Conservation (phyloP, 140 eudicot genomes). For the Stevia rebaudiana region DNA sequence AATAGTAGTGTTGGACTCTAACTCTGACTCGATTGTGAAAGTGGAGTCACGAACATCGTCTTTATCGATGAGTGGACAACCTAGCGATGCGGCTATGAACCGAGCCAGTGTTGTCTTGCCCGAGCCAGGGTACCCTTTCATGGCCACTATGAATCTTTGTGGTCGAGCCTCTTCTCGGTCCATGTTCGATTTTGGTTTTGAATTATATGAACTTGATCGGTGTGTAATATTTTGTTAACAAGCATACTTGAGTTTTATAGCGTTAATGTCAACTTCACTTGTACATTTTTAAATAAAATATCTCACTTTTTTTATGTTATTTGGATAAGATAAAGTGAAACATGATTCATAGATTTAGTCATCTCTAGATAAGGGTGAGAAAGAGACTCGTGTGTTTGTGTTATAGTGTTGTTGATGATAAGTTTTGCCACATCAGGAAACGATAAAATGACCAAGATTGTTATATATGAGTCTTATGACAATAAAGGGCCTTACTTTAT, state of each 20-base stretch:
- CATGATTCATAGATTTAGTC: background rate
- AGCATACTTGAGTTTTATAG: background rate
- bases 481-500: background rate
- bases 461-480: background rate
- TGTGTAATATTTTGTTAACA: background rate
- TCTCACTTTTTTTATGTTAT: background rate
- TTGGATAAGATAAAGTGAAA: background rate
- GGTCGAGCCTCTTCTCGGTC: constrained; percentile 18
- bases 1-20: background rate
- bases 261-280: background rate
- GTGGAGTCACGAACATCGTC: constrained; percentile 61
- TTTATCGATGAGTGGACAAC: constrained; percentile 63
- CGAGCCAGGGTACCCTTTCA: constrained; percentile 86
- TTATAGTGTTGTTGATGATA: constrained; percentile 8
- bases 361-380: background rate
- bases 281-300: background rate
- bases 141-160: constrained; percentile 38
- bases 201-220: background rate
- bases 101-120: constrained; percentile 60
- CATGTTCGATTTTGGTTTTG: constrained; percentile 13
- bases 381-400: constrained; percentile 6
- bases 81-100: constrained; percentile 45
- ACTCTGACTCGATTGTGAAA: constrained; percentile 20
- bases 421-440: constrained; percentile 17
- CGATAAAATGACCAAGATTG: background rate